phyloP scores from a whole-genome alignment of 2,329 filamentous ascomycete species.

The Metarhizium anisopliae region DNA sequence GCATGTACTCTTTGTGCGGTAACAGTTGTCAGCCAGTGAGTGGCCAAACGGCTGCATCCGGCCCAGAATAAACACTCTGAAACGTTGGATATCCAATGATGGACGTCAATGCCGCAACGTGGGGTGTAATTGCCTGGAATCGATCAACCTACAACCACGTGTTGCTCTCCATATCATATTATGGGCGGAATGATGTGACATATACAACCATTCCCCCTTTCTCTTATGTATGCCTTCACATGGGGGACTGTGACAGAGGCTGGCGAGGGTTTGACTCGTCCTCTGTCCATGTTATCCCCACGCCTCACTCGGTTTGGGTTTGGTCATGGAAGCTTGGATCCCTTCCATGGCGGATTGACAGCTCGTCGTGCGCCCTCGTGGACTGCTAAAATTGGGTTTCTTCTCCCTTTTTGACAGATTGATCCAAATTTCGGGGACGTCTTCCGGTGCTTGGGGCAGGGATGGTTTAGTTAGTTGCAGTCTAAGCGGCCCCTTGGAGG shows the following conservation, averaged over 20 bases:
- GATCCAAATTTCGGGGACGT: neutral
- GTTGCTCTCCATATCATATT: no score
- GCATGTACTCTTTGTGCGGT: neutral
- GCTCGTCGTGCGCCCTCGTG: neutral
- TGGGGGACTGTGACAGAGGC: no score
- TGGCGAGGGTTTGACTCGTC: neutral
- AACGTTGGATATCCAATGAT: neutral
- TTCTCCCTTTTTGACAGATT: neutral
- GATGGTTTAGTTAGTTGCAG: no score
- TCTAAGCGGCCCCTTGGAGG: neutral
- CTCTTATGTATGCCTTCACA: no score
- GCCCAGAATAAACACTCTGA: neutral
- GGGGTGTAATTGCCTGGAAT: neutral
- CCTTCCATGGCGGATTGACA: neutral
- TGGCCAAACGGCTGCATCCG: neutral
- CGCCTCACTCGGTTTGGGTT: neutral
- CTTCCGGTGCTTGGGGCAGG: no score
- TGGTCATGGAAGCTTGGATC: neutral
- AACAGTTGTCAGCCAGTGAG: neutral
- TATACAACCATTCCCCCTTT: no score
- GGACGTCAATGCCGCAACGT: neutral
- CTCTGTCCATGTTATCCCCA: neutral
- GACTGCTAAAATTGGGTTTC: neutral
- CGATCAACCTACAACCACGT: no score
- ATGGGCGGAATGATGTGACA: no score